Evolutionary conservation across 345 rosid genomes (phyloP).

Genomic region (Clausena lansium): DNA sequence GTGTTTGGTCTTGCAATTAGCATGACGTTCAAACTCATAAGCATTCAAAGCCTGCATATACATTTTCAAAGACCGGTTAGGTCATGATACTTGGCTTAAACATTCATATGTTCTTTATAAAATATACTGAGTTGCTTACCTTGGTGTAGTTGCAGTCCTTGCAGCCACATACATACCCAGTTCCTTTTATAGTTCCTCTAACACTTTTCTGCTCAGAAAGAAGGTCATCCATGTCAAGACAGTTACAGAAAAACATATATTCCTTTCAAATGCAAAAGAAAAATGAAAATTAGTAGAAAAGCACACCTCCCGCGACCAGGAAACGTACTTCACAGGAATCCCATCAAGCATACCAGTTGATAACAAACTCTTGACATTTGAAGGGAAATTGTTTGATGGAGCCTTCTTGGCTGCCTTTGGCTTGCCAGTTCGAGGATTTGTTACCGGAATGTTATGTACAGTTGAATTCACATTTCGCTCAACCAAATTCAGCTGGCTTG

Average conservation of each 20-base stretch:
- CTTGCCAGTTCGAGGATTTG: conserved; percentile 29
- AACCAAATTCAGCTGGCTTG: conserved; percentile 25
- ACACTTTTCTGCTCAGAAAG: conserved; percentile 42
- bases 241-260: not conserved
- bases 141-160: conserved; percentile 46
- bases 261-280: not conserved
- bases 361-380: conserved; percentile 65
- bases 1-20: conserved; percentile 72
- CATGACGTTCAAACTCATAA: conserved; percentile 65
- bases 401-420: conserved; percentile 40
- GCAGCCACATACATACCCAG: conserved; percentile 63
- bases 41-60: conserved; percentile 55
- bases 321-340: conserved; percentile 59
- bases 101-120: not conserved
- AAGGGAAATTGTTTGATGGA: conserved; percentile 56
- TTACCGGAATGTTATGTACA: conserved; percentile 25
- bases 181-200: conserved; percentile 45
- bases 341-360: conserved; percentile 78
- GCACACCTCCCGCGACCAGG: conserved; percentile 67
- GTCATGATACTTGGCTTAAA: not conserved
- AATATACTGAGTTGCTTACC: conserved; percentile 28
- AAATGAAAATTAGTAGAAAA: not conserved
- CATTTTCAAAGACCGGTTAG: not conserved
- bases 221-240: not conserved
- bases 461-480: conserved; percentile 25